A percentile compares a stretch with the other conserved stretches of the same genome.
Evolutionary conservation across 75 land plant species (phyloP).

Genomic region (Pseudotsuga menziesii): DNA sequence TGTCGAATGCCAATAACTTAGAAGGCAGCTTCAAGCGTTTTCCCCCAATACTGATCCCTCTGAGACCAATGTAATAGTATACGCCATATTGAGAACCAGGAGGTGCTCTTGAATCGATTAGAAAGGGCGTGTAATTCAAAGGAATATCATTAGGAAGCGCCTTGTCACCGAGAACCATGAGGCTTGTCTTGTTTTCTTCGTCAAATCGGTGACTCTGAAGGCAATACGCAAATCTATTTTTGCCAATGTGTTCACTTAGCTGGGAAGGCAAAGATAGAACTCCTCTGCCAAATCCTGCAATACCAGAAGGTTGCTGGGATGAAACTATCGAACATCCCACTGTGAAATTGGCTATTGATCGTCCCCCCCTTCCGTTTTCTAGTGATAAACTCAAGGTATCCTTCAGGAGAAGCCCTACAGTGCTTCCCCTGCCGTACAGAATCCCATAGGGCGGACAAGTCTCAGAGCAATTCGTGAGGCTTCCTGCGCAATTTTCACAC

Average conservation of each 20-base stretch:
- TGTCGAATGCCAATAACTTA: constrained; percentile 13
- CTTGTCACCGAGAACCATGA: no score
- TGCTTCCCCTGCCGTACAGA: constrained; percentile 49
- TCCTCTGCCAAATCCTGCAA: constrained; percentile 61
- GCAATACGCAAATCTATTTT: constrained; percentile 34
- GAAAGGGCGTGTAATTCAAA: no score
- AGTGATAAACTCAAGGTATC: constrained; percentile 31
- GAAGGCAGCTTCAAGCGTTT: constrained; percentile 34
- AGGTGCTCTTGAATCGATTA: no score
- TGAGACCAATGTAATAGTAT: constrained; percentile 55
- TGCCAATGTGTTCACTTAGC: constrained; percentile 12
- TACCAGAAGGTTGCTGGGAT: constrained; percentile 30
- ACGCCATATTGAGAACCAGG: neutral
- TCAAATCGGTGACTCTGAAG: constrained; percentile 44
- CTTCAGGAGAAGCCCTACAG: constrained; percentile 37
- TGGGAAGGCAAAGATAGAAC: constrained; percentile 43
- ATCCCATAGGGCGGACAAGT: constrained; percentile 50
- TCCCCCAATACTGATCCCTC: constrained; percentile 38
- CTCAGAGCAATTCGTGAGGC: constrained; percentile 16
- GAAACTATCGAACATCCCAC: constrained; percentile 58
- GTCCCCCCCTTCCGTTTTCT: neutral
- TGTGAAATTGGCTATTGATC: constrained; percentile 7
- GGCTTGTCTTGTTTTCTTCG: constrained; percentile 12
- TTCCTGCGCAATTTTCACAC: constrained; percentile 6
- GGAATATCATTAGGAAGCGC: no score